Evolutionary conservation across 495 filamentous ascomycete genomes (phyloP).

Genomic region (Hypoxylon rickii): DNA sequence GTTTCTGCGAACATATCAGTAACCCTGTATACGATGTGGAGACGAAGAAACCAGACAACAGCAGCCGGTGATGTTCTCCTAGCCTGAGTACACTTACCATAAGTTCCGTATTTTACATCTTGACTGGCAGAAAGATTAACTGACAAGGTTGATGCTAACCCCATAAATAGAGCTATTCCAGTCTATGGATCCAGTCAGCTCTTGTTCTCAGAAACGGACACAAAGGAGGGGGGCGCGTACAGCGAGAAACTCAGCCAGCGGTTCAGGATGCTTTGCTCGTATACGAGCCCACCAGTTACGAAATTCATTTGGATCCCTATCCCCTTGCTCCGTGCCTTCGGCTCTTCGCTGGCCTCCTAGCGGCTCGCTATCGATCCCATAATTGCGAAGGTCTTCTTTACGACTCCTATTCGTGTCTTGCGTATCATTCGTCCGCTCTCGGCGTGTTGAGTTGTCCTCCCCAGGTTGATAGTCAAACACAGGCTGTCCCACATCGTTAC

Average conservation of each 20-base stretch:
- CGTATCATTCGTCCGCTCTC: conserved; percentile 26
- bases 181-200: conserved; percentile 26
- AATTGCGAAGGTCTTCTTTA: conserved; percentile 1
- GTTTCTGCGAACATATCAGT: neutral
- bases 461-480: conserved; percentile 32
- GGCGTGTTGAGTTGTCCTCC: conserved; percentile 8
- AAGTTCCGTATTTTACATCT: conserved; percentile 45
- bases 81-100: neutral
- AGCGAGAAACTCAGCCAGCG: conserved; percentile 56
- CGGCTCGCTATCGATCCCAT: conserved; percentile 33
- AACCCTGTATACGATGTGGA: neutral
- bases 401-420: conserved; percentile 8
- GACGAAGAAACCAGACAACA: too few species aligned
- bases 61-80: too few species aligned
- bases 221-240: conserved; percentile 39
- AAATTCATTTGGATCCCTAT: conserved; percentile 54
- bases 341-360: conserved; percentile 18
- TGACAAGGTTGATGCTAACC: conserved; percentile 53
- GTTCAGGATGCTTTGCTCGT: conserved; percentile 54
- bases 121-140: conserved; percentile 49
- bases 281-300: conserved; percentile 59
- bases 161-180: conserved; percentile 43
- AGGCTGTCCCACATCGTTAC: conserved; percentile 29
- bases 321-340: conserved; percentile 32
- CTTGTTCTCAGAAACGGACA: neutral